Evolutionary conservation across 1,284 basidiomycete species (phyloP).

Genomic region (Trametes versicolor): DNA sequence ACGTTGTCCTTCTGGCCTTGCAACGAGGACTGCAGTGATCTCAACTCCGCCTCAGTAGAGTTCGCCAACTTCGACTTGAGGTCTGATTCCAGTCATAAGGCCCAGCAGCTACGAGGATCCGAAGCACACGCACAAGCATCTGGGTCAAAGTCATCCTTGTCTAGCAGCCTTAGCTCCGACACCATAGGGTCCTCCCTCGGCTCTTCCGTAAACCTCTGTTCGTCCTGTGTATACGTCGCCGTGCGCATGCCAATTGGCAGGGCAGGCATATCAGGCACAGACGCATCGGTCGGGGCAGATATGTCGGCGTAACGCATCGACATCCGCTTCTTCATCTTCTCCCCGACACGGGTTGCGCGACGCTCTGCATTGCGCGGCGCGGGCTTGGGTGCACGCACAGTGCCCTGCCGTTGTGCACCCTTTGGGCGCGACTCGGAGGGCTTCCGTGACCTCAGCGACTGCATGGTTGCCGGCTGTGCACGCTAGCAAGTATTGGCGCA

Average conservation of each 20-base stretch:
- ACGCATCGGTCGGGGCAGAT: constrained; percentile 65
- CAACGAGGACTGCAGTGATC: constrained; percentile 76
- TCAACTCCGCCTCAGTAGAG: constrained; percentile 83
- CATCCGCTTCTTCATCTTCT: constrained; percentile 94
- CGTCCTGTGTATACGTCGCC: constrained; percentile 30
- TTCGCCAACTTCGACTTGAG: constrained; percentile 81
- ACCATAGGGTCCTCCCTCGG: constrained; percentile 56
- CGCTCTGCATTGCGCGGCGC: constrained; percentile 44
- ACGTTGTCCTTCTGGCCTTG: constrained; percentile 71
- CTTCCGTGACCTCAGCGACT: constrained; percentile 69
- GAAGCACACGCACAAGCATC: constrained; percentile 76
- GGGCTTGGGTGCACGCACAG: constrained; percentile 29
- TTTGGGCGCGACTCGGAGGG: constrained; percentile 56
- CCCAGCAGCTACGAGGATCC: neutral
- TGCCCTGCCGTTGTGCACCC: constrained; percentile 36
- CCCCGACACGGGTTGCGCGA: constrained; percentile 81
- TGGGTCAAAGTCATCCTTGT: constrained; percentile 82
- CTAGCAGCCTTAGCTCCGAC: constrained; percentile 72
- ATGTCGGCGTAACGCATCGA: constrained; percentile 91
- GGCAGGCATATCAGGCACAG: constrained; percentile 66
- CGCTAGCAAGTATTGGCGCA: neutral
- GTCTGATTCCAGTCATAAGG: constrained; percentile 51
- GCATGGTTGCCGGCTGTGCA: constrained; percentile 52
- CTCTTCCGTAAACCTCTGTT: constrained; percentile 49
- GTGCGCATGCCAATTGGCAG: constrained; percentile 46